phyloP scores from a whole-genome alignment of 2,329 filamentous ascomycete species.

The Botrytis tulipae region DNA sequence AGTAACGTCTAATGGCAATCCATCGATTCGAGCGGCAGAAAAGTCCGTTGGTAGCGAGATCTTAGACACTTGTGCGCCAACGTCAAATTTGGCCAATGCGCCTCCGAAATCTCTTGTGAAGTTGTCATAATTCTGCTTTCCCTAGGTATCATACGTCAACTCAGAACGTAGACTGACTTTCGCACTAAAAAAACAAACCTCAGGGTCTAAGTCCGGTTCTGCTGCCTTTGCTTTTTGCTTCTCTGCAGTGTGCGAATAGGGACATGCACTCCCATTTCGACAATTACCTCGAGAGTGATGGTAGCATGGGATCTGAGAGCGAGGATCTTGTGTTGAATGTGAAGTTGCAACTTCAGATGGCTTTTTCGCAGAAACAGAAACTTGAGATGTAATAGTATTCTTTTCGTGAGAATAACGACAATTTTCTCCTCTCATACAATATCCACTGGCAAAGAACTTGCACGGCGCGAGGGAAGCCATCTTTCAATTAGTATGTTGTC shows the following conservation, averaged over 20 bases:
- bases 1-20: slow-evolving; percentile 26
- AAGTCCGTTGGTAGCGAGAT: slow-evolving; percentile 34
- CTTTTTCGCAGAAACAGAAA: not conserved
- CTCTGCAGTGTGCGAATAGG: not conserved
- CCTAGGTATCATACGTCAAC: slow-evolving; percentile 18
- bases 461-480: not conserved
- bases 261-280: slow-evolving; percentile 25
- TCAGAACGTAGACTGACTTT: not conserved
- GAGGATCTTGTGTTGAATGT: not conserved
- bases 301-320: slow-evolving; percentile 21
- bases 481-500: not conserved
- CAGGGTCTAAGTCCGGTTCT: slow-evolving; percentile 7
- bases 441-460: not conserved
- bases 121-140: slow-evolving; percentile 26
- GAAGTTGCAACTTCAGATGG: not conserved
- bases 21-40: slow-evolving; percentile 30
- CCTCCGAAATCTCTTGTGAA: slow-evolving; percentile 32
- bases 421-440: not conserved
- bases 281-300: slow-evolving; percentile 27
- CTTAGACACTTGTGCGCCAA: slow-evolving; percentile 31
- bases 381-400: not conserved
- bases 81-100: slow-evolving; percentile 29
- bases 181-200: not conserved
- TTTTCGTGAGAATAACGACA: slow-evolving; percentile 7
- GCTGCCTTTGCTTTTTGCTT: slow-evolving; percentile 22